Percentiles rank a stretch among this genome's conserved stretches.
Evolutionary conservation across 768 basidiomycete genomes (phyloP).

Genomic region (Phlebiopsis gigantea): DNA sequence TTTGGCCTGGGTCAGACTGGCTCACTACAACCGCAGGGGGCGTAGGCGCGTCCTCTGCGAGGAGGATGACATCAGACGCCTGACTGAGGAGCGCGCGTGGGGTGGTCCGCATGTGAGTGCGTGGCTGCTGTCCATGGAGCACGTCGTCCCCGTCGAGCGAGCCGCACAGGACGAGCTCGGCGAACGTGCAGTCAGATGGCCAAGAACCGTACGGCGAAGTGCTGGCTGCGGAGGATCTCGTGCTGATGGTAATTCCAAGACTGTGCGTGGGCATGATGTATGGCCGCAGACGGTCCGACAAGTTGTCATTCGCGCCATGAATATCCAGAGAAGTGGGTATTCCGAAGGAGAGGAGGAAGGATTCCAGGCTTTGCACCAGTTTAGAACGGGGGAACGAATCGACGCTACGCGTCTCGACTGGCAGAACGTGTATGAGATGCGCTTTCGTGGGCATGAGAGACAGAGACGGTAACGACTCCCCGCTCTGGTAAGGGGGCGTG

Average conservation of each 20-base stretch:
- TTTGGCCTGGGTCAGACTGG: conserved; percentile 6
- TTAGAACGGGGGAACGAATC: conserved; percentile 19
- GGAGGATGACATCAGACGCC: conserved; percentile 28
- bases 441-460: conserved; percentile 14
- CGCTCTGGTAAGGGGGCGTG: conserved; percentile 16
- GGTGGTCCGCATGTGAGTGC: conserved; percentile 1
- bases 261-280: conserved; percentile 25
- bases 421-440: conserved; percentile 30
- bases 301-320: conserved; percentile 8
- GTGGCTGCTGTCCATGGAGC: neutral
- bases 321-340: conserved; percentile 14
- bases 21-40: conserved; percentile 10
- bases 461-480: conserved; percentile 15
- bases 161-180: conserved; percentile 30
- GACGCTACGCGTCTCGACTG: conserved; percentile 10
- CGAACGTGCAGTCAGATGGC: conserved; percentile 27
- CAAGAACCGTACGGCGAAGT: conserved; percentile 7
- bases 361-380: conserved; percentile 32
- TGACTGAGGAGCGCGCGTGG: conserved; percentile 29
- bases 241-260: conserved; percentile 20
- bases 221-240: conserved; percentile 2
- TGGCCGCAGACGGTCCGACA: conserved; percentile 21
- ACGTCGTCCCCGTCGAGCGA: conserved; percentile 26
- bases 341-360: conserved; percentile 33
- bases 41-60: conserved; percentile 11